A percentile compares a stretch with the other conserved stretches of the same genome.
Evolutionary conservation across 139 green algal genomes (phyloP).

Genomic region (Chlorella ohadii): DNA sequence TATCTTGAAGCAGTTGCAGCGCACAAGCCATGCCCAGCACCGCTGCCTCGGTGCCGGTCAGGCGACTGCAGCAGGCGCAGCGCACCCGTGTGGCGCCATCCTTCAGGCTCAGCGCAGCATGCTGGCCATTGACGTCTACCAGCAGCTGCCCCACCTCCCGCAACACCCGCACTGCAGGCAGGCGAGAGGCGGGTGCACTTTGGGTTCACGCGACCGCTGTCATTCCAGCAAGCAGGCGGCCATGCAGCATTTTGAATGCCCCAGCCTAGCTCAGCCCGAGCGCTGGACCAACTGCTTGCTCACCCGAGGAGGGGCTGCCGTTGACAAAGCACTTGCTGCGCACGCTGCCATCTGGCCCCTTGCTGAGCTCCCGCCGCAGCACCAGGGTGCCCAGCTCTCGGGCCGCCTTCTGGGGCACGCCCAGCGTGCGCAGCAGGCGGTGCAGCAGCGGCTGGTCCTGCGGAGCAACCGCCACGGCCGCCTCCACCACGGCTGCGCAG

Average conservation of each 20-base stretch:
- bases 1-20: too few species aligned
- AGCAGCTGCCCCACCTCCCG: slow-evolving; percentile 71
- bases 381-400: not conserved
- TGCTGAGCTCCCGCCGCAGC: slow-evolving; percentile 49
- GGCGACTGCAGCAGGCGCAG: not conserved
- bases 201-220: too few species aligned
- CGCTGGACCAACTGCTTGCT: not conserved
- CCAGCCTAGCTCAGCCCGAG: too few species aligned
- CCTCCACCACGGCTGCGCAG: slow-evolving; percentile 65
- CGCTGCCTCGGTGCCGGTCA: too few species aligned
- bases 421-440: slow-evolving; percentile 41
- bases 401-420: slow-evolving; percentile 14
- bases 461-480: slow-evolving; percentile 51
- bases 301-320: slow-evolving; percentile 58
- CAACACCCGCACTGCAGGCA: slow-evolving; percentile 70
- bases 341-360: slow-evolving; percentile 23
- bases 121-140: slow-evolving; percentile 92
- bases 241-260: too few species aligned
- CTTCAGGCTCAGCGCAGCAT: slow-evolving; percentile 62
- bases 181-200: too few species aligned
- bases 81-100: slow-evolving; percentile 8
- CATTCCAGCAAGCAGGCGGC: too few species aligned
- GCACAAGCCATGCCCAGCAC: too few species aligned
- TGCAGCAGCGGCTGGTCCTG: slow-evolving; percentile 21
- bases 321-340: slow-evolving; percentile 81